Conservation (phyloP, 1,139 yeast genomes). For the Oligophagozyma castellii region DNA sequence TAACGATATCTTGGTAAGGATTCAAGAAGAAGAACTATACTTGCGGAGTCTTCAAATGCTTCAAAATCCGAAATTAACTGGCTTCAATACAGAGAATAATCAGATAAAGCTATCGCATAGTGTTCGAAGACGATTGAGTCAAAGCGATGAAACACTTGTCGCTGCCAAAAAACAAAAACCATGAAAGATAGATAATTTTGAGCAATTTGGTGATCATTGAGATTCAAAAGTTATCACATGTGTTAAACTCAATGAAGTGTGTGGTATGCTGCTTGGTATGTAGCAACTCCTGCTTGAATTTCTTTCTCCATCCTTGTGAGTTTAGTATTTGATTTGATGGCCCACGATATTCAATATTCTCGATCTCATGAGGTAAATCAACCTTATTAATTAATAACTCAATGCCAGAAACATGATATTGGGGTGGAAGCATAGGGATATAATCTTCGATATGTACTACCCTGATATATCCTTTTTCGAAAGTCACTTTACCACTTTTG, state of each 20-base stretch:
- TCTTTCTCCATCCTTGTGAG: neutral
- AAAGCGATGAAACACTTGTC: too few species aligned
- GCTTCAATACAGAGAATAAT: too few species aligned
- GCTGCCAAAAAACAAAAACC: too few species aligned
- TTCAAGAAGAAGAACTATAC: too few species aligned
- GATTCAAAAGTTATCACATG: constrained; percentile 11
- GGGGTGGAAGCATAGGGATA: constrained; percentile 47
- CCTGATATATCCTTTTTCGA: constrained; percentile 29
- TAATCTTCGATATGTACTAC: constrained; percentile 44
- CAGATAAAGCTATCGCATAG: too few species aligned
- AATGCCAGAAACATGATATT: constrained; percentile 35
- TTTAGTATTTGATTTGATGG: neutral
- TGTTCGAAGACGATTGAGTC: too few species aligned
- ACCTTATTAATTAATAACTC: constrained; percentile 34
- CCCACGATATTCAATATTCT: constrained; percentile 27
- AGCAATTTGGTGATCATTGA: too few species aligned
- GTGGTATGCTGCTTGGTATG: constrained; percentile 21
- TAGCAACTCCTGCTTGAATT: constrained; percentile 5
- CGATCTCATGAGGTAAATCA: constrained; percentile 33
- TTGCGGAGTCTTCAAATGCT: too few species aligned
- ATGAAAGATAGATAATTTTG: too few species aligned
- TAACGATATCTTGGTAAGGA: too few species aligned
- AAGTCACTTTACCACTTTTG: constrained; percentile 7
- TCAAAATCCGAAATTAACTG: too few species aligned
- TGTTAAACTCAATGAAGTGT: constrained; percentile 16